Evolutionary conservation across 2,329 filamentous ascomycete genomes (phyloP).

Genomic region (Pestalotiopsis sp.): DNA sequence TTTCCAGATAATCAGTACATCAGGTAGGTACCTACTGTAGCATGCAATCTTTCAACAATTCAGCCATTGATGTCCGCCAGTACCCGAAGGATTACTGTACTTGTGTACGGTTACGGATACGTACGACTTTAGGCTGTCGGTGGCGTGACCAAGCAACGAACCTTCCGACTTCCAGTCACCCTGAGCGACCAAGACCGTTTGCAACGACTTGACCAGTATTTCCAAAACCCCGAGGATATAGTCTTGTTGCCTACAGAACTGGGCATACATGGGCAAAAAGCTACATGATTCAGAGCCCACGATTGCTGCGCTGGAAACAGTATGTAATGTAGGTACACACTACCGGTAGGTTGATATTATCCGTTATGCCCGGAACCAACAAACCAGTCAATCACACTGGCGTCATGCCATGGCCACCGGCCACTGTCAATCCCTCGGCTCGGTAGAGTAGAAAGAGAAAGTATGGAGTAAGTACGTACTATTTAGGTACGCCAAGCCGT

Average conservation of each 20-base stretch:
- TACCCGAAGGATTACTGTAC: neutral
- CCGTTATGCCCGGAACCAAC: no score
- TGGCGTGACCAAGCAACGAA: conserved; percentile 6
- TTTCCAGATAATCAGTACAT: no score
- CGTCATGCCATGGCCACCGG: neutral
- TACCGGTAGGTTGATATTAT: no score
- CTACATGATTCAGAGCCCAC: no score
- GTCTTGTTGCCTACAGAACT: neutral
- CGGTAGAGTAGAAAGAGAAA: neutral
- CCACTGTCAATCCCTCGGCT: neutral
- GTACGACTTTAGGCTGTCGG: neutral
- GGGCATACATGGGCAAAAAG: no score
- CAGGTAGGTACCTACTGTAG: no score
- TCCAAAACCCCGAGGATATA: neutral
- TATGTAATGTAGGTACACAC: no score
- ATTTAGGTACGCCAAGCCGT: neutral
- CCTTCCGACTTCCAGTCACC: neutral
- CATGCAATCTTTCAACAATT: neutral
- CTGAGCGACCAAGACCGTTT: neutral
- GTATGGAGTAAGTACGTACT: no score
- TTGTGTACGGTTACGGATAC: neutral
- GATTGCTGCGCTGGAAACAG: no score
- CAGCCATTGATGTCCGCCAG: neutral
- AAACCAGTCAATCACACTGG: neutral
- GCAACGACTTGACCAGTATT: neutral